Conservation (phyloP, 148 eudicot species). For the Agrostemma githago region DNA sequence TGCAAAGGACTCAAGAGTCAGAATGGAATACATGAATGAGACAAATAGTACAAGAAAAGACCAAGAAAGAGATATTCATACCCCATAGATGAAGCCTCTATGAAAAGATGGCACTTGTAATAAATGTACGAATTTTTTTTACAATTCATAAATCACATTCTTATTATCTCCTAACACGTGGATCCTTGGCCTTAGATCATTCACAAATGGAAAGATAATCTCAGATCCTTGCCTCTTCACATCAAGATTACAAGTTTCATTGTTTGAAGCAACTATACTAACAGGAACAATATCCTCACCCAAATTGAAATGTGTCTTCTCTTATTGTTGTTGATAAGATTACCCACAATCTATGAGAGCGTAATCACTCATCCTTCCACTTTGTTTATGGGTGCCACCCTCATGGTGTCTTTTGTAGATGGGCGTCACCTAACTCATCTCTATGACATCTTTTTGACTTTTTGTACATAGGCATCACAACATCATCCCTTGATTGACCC, state of each 20-base stretch:
- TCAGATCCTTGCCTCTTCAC: background rate
- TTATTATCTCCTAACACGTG: background rate
- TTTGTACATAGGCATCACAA: too few species aligned
- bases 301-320: too few species aligned
- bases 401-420: too few species aligned
- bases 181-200: slow-evolving; percentile 7
- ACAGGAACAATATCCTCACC: too few species aligned
- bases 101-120: background rate
- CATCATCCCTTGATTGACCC: too few species aligned
- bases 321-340: too few species aligned
- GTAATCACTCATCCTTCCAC: too few species aligned
- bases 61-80: background rate
- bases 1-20: background rate
- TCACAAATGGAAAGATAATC: background rate
- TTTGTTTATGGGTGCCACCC: too few species aligned
- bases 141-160: background rate
- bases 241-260: background rate
- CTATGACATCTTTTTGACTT: too few species aligned
- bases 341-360: too few species aligned
- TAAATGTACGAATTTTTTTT: background rate
- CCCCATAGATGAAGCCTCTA: background rate
- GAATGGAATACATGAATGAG: background rate
- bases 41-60: background rate
- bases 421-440: too few species aligned
- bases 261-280: too few species aligned